Conservation (phyloP, 352 stramenopile genomes). For the Globisporangium mamillatum region DNA sequence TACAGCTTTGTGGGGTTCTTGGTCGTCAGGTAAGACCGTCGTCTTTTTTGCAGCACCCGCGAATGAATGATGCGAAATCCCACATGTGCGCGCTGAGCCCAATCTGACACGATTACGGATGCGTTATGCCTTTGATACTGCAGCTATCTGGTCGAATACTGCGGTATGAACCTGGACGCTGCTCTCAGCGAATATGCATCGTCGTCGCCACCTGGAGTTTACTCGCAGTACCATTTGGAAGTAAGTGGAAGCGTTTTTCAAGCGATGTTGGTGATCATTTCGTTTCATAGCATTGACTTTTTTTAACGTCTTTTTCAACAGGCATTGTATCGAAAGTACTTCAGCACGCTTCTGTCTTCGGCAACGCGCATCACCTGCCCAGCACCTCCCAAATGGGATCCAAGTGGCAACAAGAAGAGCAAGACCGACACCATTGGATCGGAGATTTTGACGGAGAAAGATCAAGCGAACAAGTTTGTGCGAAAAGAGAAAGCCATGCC, state of each 20-base stretch:
- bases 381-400: slow-evolving; percentile 64
- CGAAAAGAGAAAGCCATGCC: slow-evolving; percentile 28
- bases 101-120: not conserved
- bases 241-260: slow-evolving; percentile 23
- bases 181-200: slow-evolving; percentile 64
- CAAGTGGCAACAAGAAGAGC: slow-evolving; percentile 37
- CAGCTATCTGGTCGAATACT: slow-evolving; percentile 76
- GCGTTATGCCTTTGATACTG: slow-evolving; percentile 8
- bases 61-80: not conserved
- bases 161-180: slow-evolving; percentile 50
- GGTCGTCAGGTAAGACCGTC: slow-evolving; percentile 50
- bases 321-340: slow-evolving; percentile 81
- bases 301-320: slow-evolving; percentile 15
- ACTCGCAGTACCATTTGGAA: slow-evolving; percentile 64
- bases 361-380: slow-evolving; percentile 45
- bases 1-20: slow-evolving; percentile 82
- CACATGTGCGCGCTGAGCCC: not conserved
- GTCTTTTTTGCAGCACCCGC: not conserved
- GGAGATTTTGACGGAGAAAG: slow-evolving; percentile 67
- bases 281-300: slow-evolving; percentile 1
- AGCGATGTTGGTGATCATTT: not conserved
- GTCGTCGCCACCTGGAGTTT: slow-evolving; percentile 58
- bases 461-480: slow-evolving; percentile 59
- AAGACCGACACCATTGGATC: slow-evolving; percentile 40
- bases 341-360: slow-evolving; percentile 55